phyloP scores from a whole-genome alignment of 2,329 filamentous ascomycete genomes.

The Ambrosiella xylebori region DNA sequence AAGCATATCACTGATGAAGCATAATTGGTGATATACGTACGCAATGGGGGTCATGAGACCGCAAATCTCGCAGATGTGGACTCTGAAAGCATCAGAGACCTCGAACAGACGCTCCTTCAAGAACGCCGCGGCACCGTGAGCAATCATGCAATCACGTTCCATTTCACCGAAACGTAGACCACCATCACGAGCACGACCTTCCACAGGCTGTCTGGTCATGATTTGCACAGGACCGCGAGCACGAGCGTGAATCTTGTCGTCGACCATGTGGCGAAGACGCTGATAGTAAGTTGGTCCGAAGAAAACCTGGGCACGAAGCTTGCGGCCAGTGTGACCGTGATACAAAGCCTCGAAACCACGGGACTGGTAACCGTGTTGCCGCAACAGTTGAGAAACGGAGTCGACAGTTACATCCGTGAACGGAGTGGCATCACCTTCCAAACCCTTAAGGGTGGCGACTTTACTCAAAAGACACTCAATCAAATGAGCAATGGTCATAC shows the following conservation, averaged over 20 bases:
- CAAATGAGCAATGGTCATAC: constrained; percentile 99
- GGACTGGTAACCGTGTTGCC: constrained; percentile 85
- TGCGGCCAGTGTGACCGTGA: constrained; percentile 90
- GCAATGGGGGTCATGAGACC: constrained; percentile 98
- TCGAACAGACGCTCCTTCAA: constrained; percentile 95
- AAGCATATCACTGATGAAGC: constrained; percentile 4
- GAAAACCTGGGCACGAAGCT: constrained; percentile 88
- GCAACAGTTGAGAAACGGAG: constrained; percentile 70
- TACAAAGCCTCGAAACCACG: constrained; percentile 98
- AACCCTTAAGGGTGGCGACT: constrained; percentile 79
- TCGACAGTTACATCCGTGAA: constrained; percentile 97
- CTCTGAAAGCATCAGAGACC: constrained; percentile 92
- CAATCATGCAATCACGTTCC: constrained; percentile 99
- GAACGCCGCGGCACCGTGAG: constrained; percentile 94
- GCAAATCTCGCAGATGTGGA: constrained; percentile 97
- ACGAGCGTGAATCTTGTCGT: constrained; percentile 99
- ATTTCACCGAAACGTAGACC: constrained; percentile 99
- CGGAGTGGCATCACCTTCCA: constrained; percentile 92
- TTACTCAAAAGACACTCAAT: constrained; percentile 97
- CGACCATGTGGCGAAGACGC: constrained; percentile 96
- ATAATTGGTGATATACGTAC: constrained; percentile 40
- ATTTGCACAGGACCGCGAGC: constrained; percentile 94
- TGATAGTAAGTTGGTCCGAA: constrained; percentile 97
- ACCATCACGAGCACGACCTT: constrained; percentile 94
- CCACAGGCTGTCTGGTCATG: constrained; percentile 88